phyloP scores from a whole-genome alignment of 1,139 yeast genomes.

The Geotrichum reessii region DNA sequence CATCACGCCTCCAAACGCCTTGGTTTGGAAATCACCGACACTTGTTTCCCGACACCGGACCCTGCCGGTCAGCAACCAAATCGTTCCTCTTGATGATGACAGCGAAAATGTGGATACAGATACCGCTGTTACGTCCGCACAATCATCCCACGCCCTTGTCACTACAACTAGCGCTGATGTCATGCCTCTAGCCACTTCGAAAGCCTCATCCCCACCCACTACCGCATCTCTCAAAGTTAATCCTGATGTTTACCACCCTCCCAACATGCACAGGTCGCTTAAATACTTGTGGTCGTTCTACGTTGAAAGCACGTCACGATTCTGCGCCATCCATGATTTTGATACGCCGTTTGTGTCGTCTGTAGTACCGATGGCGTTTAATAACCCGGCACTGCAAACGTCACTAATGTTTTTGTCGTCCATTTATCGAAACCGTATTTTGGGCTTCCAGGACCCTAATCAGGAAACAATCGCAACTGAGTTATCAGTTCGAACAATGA shows the following conservation, averaged over 20 bases:
- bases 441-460: constrained; percentile 12
- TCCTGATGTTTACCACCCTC: constrained; percentile 5
- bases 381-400: constrained; percentile 17
- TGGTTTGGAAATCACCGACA: not conserved
- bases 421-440: constrained; percentile 16
- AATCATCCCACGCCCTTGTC: not conserved
- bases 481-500: constrained; percentile 12
- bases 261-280: constrained; percentile 1
- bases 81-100: not conserved
- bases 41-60: not conserved
- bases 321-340: constrained; percentile 21
- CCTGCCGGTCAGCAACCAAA: not conserved
- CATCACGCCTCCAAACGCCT: not conserved
- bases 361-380: constrained; percentile 19
- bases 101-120: not conserved
- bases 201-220: not conserved
- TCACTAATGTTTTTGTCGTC: constrained; percentile 18
- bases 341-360: constrained; percentile 19
- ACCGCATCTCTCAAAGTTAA: constrained; percentile 3
- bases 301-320: constrained; percentile 17
- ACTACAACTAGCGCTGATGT: not conserved
- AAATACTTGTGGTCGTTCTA: constrained; percentile 19
- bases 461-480: constrained; percentile 14
- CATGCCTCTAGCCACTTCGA: not conserved
- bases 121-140: not conserved